A percentile compares a stretch with the other conserved stretches of the same genome.
Conservation (phyloP, 192 early-diverging fungal genomes). For the Mortierella alpina region DNA sequence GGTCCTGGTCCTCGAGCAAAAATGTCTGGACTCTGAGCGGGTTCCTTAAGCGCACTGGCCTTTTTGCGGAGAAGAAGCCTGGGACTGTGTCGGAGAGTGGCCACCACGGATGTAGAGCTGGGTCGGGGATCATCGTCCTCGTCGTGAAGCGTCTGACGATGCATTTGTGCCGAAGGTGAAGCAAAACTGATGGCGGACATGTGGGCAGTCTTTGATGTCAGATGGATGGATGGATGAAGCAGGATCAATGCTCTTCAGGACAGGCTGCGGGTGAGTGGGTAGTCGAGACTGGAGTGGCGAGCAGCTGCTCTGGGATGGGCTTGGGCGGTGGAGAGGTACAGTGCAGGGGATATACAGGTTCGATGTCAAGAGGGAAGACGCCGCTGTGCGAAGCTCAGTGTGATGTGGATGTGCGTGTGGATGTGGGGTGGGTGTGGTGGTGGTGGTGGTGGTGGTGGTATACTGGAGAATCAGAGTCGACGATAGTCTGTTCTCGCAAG, state of each 20-base stretch:
- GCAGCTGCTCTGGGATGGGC: too few species aligned
- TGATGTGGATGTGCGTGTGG: not conserved
- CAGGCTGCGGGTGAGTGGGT: too few species aligned
- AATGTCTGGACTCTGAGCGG: constrained; percentile 50
- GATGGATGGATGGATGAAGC: not conserved
- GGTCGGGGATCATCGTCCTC: constrained; percentile 41
- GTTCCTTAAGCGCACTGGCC: constrained; percentile 53
- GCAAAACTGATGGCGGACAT: constrained; percentile 8
- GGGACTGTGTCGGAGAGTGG: constrained; percentile 47
- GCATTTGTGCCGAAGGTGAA: not conserved
- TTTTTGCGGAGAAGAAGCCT: constrained; percentile 50
- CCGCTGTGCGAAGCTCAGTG: too few species aligned
- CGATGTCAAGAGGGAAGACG: too few species aligned
- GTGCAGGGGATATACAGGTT: too few species aligned
- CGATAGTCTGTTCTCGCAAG: too few species aligned
- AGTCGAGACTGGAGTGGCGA: too few species aligned
- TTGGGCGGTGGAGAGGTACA: too few species aligned
- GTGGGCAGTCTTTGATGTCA: not conserved
- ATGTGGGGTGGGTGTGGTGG: not conserved
- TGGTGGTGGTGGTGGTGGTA: not conserved
- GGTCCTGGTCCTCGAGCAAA: constrained; percentile 53
- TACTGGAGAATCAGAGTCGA: not conserved
- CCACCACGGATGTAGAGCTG: constrained; percentile 46
- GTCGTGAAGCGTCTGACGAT: constrained; percentile 8
- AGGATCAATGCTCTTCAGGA: too few species aligned